Percentiles rank a stretch among this genome's conserved stretches.
These are phyloP conservation scores for Cutaneotrichosporon dermatis DNA, from an alignment of 1,284 basidiomycete species.

Conservation along the genomic window DNA sequence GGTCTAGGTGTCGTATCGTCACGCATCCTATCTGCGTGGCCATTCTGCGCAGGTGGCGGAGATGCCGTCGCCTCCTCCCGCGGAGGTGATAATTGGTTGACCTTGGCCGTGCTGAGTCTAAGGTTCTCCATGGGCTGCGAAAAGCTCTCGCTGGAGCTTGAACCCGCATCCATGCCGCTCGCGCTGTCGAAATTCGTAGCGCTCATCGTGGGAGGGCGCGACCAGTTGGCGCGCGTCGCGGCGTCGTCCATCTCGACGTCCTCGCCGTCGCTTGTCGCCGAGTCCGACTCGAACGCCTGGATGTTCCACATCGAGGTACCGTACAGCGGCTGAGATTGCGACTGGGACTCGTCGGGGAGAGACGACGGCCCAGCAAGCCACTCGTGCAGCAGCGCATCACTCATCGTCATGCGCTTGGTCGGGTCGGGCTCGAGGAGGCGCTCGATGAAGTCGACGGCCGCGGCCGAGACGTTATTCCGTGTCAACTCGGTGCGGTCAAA, in stretches of 20 bases:
- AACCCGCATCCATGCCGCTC: background rate
- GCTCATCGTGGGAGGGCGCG: constrained; percentile 33
- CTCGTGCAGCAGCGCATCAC: constrained; percentile 58
- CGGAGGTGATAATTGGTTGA: background rate
- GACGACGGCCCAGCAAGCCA: constrained; percentile 56
- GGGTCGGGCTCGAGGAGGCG: constrained; percentile 57
- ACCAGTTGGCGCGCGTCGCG: constrained; percentile 16
- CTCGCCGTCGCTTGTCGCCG: constrained; percentile 11
- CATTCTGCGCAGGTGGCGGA: background rate
- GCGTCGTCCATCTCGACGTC: constrained; percentile 12
- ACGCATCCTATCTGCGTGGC: background rate
- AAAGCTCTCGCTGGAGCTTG: constrained; percentile 27
- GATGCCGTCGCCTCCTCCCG: constrained; percentile 4
- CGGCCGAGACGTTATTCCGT: constrained; percentile 14
- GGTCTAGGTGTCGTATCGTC: background rate
- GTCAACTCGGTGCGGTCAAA: constrained; percentile 61
- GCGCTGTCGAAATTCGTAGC: constrained; percentile 36
- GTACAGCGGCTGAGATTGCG: constrained; percentile 30
- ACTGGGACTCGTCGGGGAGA: constrained; percentile 23
- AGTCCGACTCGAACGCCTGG: constrained; percentile 31
- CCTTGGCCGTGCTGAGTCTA: constrained; percentile 17
- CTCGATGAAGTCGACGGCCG: constrained; percentile 54
- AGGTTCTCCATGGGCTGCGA: constrained; percentile 40
- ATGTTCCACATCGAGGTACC: constrained; percentile 43
- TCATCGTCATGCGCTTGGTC: constrained; percentile 56